A percentile compares a stretch with the other conserved stretches of the same genome.
Conservation (phyloP, 2,329 filamentous ascomycete genomes). For the Nigrograna mackinnonii region DNA sequence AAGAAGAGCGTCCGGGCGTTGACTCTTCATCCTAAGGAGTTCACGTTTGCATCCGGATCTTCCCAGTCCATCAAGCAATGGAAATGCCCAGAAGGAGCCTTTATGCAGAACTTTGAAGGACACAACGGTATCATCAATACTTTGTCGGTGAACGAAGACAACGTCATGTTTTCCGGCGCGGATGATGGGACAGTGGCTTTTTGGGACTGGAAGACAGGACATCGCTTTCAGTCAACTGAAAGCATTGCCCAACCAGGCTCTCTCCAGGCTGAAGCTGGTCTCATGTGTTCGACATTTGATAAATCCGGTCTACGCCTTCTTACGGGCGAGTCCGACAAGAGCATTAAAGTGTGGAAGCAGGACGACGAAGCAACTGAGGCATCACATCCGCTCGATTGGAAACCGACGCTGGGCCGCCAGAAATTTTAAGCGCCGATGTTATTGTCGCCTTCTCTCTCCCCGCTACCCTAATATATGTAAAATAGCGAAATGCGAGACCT, state of each 20-base stretch:
- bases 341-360: slow-evolving; percentile 92
- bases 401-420: slow-evolving; percentile 74
- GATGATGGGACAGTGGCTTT: slow-evolving; percentile 97
- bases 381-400: slow-evolving; percentile 91
- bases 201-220: slow-evolving; percentile 98
- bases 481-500: too few relatives aligned
- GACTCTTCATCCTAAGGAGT: slow-evolving; percentile 85
- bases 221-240: slow-evolving; percentile 87
- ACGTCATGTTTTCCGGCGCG: slow-evolving; percentile 90
- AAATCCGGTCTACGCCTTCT: slow-evolving; percentile 86
- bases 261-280: slow-evolving; percentile 88
- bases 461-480: too few relatives aligned
- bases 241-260: slow-evolving; percentile 93
- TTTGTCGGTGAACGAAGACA: slow-evolving; percentile 88
- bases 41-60: slow-evolving; percentile 92
- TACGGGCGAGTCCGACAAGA: slow-evolving; percentile 92
- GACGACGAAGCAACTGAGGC: slow-evolving; percentile 91
- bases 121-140: slow-evolving; percentile 98
- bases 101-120: slow-evolving; percentile 99
- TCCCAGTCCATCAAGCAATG: slow-evolving; percentile 97
- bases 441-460: too few relatives aligned
- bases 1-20: slow-evolving; percentile 94
- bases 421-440: slow-evolving; percentile 66
- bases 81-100: slow-evolving; percentile 96
- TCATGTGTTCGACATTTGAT: slow-evolving; percentile 95